Percentiles rank a stretch among this genome's conserved stretches.
Evolutionary conservation across 345 rosid species (phyloP).

Genomic region (Populus pruinosa): DNA sequence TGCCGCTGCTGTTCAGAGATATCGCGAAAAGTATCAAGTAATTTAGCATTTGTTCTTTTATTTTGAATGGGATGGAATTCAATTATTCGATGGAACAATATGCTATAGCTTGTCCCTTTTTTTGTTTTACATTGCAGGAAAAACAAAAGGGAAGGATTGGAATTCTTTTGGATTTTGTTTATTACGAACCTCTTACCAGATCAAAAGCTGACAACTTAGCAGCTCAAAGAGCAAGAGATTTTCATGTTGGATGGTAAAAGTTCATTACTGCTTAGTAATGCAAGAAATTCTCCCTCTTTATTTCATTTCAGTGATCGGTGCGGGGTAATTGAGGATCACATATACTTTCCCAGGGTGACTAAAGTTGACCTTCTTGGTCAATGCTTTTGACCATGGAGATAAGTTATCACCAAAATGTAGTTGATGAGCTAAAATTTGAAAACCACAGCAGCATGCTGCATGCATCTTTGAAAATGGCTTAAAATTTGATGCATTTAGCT

Average conservation of each 20-base stretch:
- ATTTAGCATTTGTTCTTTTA: conserved; percentile 21
- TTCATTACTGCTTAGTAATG: not conserved
- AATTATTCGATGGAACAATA: not conserved
- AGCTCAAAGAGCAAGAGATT: conserved; percentile 96
- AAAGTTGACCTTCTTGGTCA: not conserved
- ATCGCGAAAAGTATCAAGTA: conserved; percentile 76
- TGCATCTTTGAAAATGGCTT: not conserved
- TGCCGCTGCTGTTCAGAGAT: conserved; percentile 76
- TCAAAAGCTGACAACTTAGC: conserved; percentile 79
- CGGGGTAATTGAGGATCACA: not conserved
- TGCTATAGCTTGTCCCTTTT: not conserved
- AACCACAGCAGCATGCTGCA: not conserved
- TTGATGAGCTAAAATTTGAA: not conserved
- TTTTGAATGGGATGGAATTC: not conserved
- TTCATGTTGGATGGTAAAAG: conserved; percentile 85
- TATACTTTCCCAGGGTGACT: not conserved
- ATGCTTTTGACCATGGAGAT: not conserved
- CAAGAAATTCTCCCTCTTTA: too few relatives aligned
- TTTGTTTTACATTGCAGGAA: conserved; percentile 28
- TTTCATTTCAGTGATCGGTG: not conserved
- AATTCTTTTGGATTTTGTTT: conserved; percentile 82
- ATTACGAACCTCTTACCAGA: conserved; percentile 94
- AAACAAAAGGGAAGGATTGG: conserved; percentile 88
- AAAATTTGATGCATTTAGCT: not conserved
- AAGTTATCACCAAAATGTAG: not conserved